These are phyloP conservation scores for Rhododendron ferrugineum DNA, from an alignment of 148 eudicot genomes.

Conservation along the genomic window DNA sequence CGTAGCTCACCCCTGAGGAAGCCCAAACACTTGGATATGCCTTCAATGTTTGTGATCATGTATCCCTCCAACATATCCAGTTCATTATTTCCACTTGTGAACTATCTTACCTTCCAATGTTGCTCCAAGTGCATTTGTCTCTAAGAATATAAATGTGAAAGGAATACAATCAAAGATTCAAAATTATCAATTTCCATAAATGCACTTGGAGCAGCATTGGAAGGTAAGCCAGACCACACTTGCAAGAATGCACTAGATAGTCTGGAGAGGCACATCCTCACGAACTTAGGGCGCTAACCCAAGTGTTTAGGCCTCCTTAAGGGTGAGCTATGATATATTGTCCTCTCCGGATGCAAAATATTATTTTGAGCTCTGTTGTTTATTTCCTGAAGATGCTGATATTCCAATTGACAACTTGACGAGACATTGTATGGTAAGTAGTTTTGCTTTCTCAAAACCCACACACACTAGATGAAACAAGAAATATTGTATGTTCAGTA, in stretches of 20 bases:
- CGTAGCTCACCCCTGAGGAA: background rate
- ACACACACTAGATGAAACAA: background rate
- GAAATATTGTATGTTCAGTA: background rate
- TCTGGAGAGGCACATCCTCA: background rate
- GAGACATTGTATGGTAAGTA: background rate
- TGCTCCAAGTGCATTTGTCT: background rate
- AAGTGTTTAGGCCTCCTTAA: background rate
- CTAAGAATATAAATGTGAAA: no score
- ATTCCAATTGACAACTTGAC: background rate
- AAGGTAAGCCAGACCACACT: background rate
- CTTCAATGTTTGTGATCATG: background rate
- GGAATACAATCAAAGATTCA: background rate
- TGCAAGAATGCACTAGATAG: no score
- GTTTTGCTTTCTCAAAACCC: background rate
- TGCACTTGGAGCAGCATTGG: background rate
- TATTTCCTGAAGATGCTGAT: background rate
- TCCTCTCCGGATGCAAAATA: background rate
- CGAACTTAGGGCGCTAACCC: background rate
- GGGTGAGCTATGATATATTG: background rate
- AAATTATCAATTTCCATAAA: background rate
- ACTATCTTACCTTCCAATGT: background rate
- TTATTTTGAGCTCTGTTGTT: background rate
- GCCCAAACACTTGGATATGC: background rate
- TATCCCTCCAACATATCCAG: background rate
- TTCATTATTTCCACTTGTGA: conserved; percentile 3